Percentiles rank a stretch among this genome's conserved stretches.
phyloP scores from a whole-genome alignment of 352 stramenopile species.

The Globisporangium canariense region DNA sequence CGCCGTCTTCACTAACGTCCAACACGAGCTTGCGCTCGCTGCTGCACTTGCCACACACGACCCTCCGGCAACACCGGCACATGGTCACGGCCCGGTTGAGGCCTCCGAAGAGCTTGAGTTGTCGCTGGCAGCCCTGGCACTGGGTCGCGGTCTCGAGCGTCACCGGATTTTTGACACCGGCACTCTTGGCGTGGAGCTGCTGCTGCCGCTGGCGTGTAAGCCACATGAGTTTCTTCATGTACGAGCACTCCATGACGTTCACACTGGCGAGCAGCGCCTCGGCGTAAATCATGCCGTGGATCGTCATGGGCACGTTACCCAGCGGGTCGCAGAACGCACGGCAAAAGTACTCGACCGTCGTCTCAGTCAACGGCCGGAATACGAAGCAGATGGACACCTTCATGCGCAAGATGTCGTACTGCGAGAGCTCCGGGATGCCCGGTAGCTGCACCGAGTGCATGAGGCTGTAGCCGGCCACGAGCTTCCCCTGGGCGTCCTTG shows the following conservation, averaged over 20 bases:
- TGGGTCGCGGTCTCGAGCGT: neutral
- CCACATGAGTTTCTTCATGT: conserved; percentile 34
- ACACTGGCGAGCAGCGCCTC: conserved; percentile 27
- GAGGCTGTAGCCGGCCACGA: conserved; percentile 30
- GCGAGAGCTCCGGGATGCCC: conserved; percentile 11
- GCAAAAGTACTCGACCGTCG: conserved; percentile 42
- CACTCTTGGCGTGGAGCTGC: neutral
- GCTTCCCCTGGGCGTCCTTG: conserved; percentile 12
- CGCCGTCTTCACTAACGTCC: conserved; percentile 26
- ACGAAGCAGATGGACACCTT: conserved; percentile 43
- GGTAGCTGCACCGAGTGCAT: conserved; percentile 32
- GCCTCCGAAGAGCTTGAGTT: conserved; percentile 6
- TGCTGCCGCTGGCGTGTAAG: conserved; percentile 19
- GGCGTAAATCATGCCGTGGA: conserved; percentile 21
- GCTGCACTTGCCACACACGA: conserved; percentile 25
- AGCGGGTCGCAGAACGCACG: conserved; percentile 45
- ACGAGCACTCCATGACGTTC: conserved; percentile 25
- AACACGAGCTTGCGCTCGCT: conserved; percentile 22
- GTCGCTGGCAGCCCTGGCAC: conserved; percentile 2
- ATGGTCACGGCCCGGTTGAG: conserved; percentile 9
- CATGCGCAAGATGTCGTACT: conserved; percentile 35
- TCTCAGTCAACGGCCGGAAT: conserved; percentile 18
- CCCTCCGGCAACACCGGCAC: conserved; percentile 14
- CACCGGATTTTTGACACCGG: neutral
- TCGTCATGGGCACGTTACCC: conserved; percentile 30